Conservation (phyloP, 1,284 basidiomycete genomes). For the Melanopsichium pennsylvanicum region DNA sequence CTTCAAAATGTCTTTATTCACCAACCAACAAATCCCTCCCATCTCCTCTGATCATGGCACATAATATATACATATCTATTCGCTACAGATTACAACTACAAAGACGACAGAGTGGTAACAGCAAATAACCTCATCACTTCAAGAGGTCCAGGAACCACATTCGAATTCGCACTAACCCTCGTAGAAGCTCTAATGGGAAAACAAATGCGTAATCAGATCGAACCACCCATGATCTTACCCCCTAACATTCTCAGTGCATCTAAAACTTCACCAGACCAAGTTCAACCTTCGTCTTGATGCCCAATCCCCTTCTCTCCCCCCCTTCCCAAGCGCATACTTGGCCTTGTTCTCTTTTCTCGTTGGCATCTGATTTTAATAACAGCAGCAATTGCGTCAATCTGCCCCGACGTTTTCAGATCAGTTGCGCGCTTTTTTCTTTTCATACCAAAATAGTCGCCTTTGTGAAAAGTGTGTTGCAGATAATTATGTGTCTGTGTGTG, state of each 20-base stretch:
- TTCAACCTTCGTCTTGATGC: not conserved
- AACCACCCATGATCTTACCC: slow-evolving; percentile 74
- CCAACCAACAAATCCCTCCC: not conserved
- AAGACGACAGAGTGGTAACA: slow-evolving; percentile 77
- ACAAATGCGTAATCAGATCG: slow-evolving; percentile 75
- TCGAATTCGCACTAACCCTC: slow-evolving; percentile 78
- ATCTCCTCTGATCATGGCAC: not conserved
- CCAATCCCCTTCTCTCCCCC: not conserved
- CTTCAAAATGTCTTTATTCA: too few species aligned
- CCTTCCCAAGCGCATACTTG: too few species aligned
- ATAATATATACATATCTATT: too few species aligned
- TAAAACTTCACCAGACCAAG: slow-evolving; percentile 5
- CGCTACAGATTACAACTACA: slow-evolving; percentile 76
- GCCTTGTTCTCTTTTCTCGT: too few species aligned
- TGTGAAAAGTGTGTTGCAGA: too few species aligned
- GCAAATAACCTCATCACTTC: slow-evolving; percentile 76
- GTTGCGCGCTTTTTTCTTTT: too few species aligned
- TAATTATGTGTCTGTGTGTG: too few species aligned
- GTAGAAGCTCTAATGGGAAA: slow-evolving; percentile 76
- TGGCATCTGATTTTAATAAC: too few species aligned
- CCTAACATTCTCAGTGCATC: not conserved
- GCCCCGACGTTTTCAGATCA: too few species aligned
- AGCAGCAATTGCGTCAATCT: too few species aligned
- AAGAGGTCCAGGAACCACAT: slow-evolving; percentile 82
- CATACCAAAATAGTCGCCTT: too few species aligned